Base-by-base conservation (phyloP, 2,329 filamentous ascomycete species). In the Hymenoscyphus infarciens region DNA sequence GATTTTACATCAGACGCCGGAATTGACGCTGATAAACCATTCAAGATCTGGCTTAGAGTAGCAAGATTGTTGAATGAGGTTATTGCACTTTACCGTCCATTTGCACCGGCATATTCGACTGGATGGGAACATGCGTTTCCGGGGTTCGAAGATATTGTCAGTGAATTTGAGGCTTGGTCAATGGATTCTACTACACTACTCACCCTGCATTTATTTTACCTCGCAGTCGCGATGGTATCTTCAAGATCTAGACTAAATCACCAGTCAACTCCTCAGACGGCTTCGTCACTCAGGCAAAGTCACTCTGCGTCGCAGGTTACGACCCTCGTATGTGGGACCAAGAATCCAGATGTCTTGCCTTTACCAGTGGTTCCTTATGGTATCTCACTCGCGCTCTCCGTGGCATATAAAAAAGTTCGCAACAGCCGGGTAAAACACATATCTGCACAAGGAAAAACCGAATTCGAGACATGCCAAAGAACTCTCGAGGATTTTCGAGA, bases 71-170 rank as follows among this genome's bases (percentile, higher is more conserved):
- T 60, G n/a, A 25, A 45, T 25, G 27, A 60, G 5, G 52, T 60
- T n/a, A 60, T 60, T 25, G 49, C 3, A 5, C 52, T 61, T 22
- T 61, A 61, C 25, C 60, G 54, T 8, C 60, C 60, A n/a, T 52
- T 11, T 2, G 35, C 55, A 15, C 22, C 29, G 3, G 25, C 29
- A 56, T 49, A 33, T 11, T 57, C 29, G n/a, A 59, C 57, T 1
- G 61, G 45, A 19, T 62, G 61, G 61, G 57, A 62, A 22, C 49
- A 62, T 22, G 27, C 53, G 13, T 59, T 59, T 39, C 56, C 45
- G 5, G 56, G 49, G 35, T 59, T 59, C 42, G 56, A 59, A 29
- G 56, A 56, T 29, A 55, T 62, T 3, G 49, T 59, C 15, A 22
- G 19, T 5, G 29, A 59, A 59, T 59, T 19, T 16, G 45, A 55